Base-by-base conservation (phyloP, 768 basidiomycete species). In the Lanmaoa rubissima region DNA sequence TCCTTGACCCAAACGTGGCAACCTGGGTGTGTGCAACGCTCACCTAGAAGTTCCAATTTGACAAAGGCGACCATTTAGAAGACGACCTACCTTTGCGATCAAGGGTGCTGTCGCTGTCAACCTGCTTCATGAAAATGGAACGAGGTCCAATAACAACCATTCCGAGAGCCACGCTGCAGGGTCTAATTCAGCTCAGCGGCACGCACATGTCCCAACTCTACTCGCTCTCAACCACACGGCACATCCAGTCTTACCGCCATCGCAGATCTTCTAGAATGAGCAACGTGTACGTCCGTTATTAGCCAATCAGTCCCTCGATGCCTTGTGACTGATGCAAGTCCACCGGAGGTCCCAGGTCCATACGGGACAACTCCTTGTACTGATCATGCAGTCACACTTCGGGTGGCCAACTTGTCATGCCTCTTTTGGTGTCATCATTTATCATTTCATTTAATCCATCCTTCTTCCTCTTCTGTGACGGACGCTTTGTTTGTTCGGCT, bases 391-490 rank as follows among this genome's bases (percentile, higher is more conserved):
- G 32, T 65, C 68, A 69, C 67, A 61, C 57, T 68, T 65, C 61
- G 57, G 65, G 63, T 65, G 62, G 55, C n/a, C 60, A 55, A 48
- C 53, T 48, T 56, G 60, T 68, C 66, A 52, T 49, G 44, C 63
- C 66, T 60, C 58, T 69, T 69, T 69, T 62, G 57, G 62, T 61
- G 38, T 63, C 67, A 69, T 69, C 63, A 62, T 62, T 69, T 69
- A 59, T 31, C 28, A 69, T 70, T 70, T 69, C 58, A 52, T 59
- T 35, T 31, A 31, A 31, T 31, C 28, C 28, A 31, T 31, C 56
- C n/a, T 44, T 54, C 60, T 68, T 62, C 66, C 53, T 38, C 68
- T 69, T 69, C 69, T 69, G 68, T 69, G 68, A 69, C 61, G 59
- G 53, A 54, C 50, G 57, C 53, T 62, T 62, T 65, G 64, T 70